These are phyloP conservation scores for Populus davidiana DNA, from an alignment of 345 rosid species.

Conservation along the genomic window DNA sequence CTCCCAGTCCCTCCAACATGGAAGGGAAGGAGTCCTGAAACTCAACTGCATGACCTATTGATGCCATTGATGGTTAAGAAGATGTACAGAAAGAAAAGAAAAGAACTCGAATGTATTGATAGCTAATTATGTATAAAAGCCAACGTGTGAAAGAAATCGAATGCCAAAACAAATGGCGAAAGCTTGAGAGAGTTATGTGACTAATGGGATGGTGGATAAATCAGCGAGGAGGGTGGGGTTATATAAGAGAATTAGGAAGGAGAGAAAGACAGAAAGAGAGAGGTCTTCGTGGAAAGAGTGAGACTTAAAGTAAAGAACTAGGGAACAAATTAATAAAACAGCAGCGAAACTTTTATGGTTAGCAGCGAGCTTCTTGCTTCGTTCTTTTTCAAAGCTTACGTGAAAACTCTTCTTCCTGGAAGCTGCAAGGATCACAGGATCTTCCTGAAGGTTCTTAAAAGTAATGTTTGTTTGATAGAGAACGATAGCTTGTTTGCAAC, in stretches of 20 bases:
- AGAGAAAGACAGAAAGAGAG: neutral
- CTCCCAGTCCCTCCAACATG: conserved; percentile 50
- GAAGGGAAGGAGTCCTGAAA: conserved; percentile 63
- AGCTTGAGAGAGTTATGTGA: neutral
- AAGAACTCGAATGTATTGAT: neutral
- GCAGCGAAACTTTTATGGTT: neutral
- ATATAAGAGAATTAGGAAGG: conserved; percentile 12
- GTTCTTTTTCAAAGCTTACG: conserved; percentile 13
- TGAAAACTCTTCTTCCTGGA: conserved; percentile 50
- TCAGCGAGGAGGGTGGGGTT: conserved; percentile 11
- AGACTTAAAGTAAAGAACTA: conserved; percentile 8
- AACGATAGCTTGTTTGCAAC: neutral
- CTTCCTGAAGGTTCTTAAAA: neutral
- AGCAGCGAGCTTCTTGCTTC: conserved; percentile 30
- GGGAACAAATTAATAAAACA: conserved; percentile 4
- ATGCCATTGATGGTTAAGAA: conserved; percentile 13
- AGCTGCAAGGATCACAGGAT: conserved; percentile 34
- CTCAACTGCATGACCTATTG: conserved; percentile 25
- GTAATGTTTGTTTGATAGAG: neutral
- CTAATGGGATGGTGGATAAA: neutral
- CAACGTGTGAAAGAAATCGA: neutral
- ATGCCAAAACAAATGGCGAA: neutral
- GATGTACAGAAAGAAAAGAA: neutral
- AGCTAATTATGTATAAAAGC: neutral
- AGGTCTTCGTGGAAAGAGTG: conserved; percentile 32